phyloP scores from a whole-genome alignment of 1,284 basidiomycete species.

The Volvariella surrecta region DNA sequence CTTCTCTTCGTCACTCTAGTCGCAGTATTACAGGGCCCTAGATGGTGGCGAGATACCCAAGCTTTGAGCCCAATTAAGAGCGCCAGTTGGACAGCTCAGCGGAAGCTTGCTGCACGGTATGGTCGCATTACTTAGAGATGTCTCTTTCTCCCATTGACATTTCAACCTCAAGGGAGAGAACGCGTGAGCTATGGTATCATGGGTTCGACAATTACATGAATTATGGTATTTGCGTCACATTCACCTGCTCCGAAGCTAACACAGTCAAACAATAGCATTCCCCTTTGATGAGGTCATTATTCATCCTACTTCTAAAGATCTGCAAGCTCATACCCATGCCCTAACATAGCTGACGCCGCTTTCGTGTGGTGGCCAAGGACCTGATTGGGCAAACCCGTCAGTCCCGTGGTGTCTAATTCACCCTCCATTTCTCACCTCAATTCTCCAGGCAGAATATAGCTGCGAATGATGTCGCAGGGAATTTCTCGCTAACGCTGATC shows the following conservation, averaged over 20 bases:
- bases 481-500: slow-evolving; percentile 77
- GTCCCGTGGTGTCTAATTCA: slow-evolving; percentile 20
- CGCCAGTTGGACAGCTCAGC: slow-evolving; percentile 46
- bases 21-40: slow-evolving; percentile 34
- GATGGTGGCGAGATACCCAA: slow-evolving; percentile 27
- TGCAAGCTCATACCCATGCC: slow-evolving; percentile 9
- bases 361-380: slow-evolving; percentile 77
- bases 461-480: slow-evolving; percentile 80
- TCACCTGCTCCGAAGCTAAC: slow-evolving; percentile 2
- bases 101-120: slow-evolving; percentile 57
- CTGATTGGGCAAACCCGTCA: slow-evolving; percentile 73
- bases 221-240: slow-evolving; percentile 36
- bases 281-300: slow-evolving; percentile 67
- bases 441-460: slow-evolving; percentile 55
- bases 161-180: slow-evolving; percentile 47
- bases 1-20: slow-evolving; percentile 40
- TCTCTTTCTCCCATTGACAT: slow-evolving; percentile 5
- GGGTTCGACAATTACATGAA: slow-evolving; percentile 77
- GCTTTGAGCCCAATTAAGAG: slow-evolving; percentile 25
- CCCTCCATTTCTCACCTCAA: slow-evolving; percentile 8
- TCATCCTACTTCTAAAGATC: slow-evolving; percentile 1
- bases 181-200: slow-evolving; percentile 75
- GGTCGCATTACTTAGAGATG: slow-evolving; percentile 10
- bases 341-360: slow-evolving; percentile 66
- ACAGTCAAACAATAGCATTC: slow-evolving; percentile 46